A percentile compares a stretch with the other conserved stretches of the same genome.
phyloP scores from a whole-genome alignment of 1,284 basidiomycete genomes.

The Coriolopsis trogii region DNA sequence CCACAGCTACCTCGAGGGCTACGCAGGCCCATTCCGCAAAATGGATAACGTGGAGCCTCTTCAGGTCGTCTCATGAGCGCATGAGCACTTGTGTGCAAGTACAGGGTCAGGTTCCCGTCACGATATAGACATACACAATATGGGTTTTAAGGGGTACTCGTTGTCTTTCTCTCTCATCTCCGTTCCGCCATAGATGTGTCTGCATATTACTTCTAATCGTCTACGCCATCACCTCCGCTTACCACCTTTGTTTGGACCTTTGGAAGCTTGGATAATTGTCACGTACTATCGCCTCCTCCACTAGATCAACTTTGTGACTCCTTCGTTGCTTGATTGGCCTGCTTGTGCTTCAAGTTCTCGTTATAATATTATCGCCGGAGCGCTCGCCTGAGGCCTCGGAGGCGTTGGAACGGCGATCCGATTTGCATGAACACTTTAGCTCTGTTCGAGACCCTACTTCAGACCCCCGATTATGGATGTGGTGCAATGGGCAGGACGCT shows the following conservation, averaged over 20 bases:
- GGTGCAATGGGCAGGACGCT: too few species aligned
- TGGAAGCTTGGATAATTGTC: neutral
- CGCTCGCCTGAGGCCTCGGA: too few species aligned
- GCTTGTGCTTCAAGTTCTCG: too few species aligned
- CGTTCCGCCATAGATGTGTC: neutral
- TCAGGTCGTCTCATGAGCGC: slow-evolving; percentile 7
- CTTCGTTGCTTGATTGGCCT: too few species aligned
- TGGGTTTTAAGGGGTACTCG: neutral
- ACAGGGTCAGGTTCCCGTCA: neutral
- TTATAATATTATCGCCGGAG: too few species aligned
- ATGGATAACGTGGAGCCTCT: slow-evolving; percentile 14
- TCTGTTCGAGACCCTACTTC: too few species aligned
- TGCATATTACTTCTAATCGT: too few species aligned
- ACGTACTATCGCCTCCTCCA: neutral
- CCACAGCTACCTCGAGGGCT: slow-evolving; percentile 28
- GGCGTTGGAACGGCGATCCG: too few species aligned
- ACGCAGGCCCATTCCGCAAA: slow-evolving; percentile 34
- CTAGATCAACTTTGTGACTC: too few species aligned
- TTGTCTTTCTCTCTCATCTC: neutral
- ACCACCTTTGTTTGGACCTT: neutral
- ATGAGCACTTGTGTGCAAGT: neutral
- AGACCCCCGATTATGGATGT: too few species aligned
- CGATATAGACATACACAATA: neutral
- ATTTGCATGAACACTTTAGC: too few species aligned
- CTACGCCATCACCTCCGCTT: too few species aligned